These are phyloP conservation scores for Penicillium longicatenatum DNA, from an alignment of 495 filamentous ascomycete species.

Conservation along the genomic window DNA sequence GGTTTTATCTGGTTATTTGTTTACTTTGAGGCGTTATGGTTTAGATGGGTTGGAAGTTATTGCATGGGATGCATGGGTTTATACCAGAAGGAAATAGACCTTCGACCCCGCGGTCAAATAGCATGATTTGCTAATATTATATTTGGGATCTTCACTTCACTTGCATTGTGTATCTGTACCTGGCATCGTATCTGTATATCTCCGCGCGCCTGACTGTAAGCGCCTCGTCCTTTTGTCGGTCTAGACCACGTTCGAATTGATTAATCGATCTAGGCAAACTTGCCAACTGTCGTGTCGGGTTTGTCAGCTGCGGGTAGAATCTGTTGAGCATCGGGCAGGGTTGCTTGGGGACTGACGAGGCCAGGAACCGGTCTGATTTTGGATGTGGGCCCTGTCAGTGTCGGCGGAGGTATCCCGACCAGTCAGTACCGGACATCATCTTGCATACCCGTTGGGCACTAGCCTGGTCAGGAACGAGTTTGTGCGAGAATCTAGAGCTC, in stretches of 20 bases:
- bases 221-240: conserved; percentile 15
- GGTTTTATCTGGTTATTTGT: conserved; percentile 20
- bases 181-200: conserved; percentile 15
- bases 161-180: conserved; percentile 18
- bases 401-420: conserved; percentile 20
- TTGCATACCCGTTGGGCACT: conserved; percentile 27
- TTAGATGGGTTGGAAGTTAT: conserved; percentile 44
- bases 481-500: not conserved
- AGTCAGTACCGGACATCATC: conserved; percentile 24
- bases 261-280: not conserved
- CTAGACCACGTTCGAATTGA: conserved; percentile 16
- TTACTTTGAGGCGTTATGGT: conserved; percentile 39
- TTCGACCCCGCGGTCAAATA: conserved; percentile 48
- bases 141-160: conserved; percentile 21
- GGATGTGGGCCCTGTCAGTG: conserved; percentile 18
- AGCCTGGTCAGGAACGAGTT: conserved; percentile 16
- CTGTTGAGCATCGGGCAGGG: conserved; percentile 29
- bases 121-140: conserved; percentile 29
- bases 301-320: conserved; percentile 12
- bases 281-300: conserved; percentile 16
- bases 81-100: conserved; percentile 49
- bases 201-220: conserved; percentile 15
- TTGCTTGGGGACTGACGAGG: conserved; percentile 29
- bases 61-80: conserved; percentile 46
- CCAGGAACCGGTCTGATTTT: conserved; percentile 29